These are phyloP conservation scores for Penicillium antarcticum DNA, from an alignment of 495 filamentous ascomycete species.

Conservation along the genomic window DNA sequence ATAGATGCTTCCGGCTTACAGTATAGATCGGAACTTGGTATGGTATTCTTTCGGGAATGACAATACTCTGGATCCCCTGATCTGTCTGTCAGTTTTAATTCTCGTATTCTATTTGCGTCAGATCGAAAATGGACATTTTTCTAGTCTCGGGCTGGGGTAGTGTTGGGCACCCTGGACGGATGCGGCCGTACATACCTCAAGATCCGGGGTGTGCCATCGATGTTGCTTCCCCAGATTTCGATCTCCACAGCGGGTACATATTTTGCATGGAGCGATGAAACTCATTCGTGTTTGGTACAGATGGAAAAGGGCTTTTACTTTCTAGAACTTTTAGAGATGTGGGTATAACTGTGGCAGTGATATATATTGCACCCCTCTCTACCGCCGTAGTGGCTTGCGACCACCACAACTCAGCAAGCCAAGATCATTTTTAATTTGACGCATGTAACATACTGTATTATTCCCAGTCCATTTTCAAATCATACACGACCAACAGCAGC, in stretches of 20 bases:
- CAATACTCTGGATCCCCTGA: constrained; percentile 1
- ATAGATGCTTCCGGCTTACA: neutral
- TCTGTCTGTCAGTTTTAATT: neutral
- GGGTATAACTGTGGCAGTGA: too few species aligned
- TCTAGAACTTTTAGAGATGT: too few species aligned
- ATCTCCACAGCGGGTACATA: neutral
- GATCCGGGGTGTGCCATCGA: neutral
- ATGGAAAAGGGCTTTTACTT: too few species aligned
- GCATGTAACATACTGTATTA: neutral
- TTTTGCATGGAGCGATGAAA: neutral
- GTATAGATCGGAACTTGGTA: neutral
- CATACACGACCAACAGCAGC: neutral
- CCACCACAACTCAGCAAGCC: too few species aligned
- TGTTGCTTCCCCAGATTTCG: constrained; percentile 6
- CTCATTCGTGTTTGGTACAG: too few species aligned
- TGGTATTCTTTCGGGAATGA: constrained; percentile 7
- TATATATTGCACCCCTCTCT: too few species aligned
- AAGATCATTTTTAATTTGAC: neutral
- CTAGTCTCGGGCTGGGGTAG: neutral
- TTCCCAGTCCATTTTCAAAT: neutral
- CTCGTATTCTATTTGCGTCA: constrained; percentile 4
- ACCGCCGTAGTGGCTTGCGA: too few species aligned
- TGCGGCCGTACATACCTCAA: constrained; percentile 1
- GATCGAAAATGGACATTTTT: neutral
- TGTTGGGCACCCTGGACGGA: neutral